These are phyloP conservation scores for Porcisia hertigi DNA, from an alignment of 208 protist genomes.

Conservation along the genomic window DNA sequence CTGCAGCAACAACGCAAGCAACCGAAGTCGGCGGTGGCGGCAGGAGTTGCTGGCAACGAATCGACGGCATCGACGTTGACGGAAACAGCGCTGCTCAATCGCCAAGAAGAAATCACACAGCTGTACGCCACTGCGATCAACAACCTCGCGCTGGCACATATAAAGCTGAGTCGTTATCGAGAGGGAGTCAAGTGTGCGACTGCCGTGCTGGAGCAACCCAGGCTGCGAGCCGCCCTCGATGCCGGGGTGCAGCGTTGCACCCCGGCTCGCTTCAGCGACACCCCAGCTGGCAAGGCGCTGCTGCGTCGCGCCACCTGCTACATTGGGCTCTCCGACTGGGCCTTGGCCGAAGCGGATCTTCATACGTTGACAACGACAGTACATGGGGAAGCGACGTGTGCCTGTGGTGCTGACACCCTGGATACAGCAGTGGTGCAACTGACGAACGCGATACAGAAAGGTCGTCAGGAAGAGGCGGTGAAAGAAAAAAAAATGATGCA, in stretches of 20 bases:
- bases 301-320: conserved; percentile 57
- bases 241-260: not conserved
- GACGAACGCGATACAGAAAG: conserved; percentile 14
- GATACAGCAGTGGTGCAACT: conserved; percentile 34
- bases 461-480: conserved; percentile 15
- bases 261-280: conserved; percentile 5
- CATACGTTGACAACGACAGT: not conserved
- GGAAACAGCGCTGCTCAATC: conserved; percentile 11
- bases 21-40: conserved; percentile 21
- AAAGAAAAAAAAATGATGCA: conserved; percentile 55
- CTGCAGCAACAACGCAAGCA: conserved; percentile 13
- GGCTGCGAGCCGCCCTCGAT: conserved; percentile 16
- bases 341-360: conserved; percentile 42
- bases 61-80: not conserved
- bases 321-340: conserved; percentile 33
- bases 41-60: not conserved
- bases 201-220: conserved; percentile 33
- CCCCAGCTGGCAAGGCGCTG: conserved; percentile 53
- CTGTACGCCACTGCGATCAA: conserved; percentile 48
- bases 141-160: conserved; percentile 55
- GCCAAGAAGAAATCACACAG: conserved; percentile 22
- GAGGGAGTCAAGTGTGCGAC: conserved; percentile 50
- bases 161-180: conserved; percentile 49
- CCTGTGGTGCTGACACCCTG: not conserved
- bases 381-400: not conserved